Evolutionary conservation across 2,329 filamentous ascomycete species (phyloP), one percentile per base, ranked within the genome.

Genomic region (Zymoseptoria ardabiliae): DNA sequence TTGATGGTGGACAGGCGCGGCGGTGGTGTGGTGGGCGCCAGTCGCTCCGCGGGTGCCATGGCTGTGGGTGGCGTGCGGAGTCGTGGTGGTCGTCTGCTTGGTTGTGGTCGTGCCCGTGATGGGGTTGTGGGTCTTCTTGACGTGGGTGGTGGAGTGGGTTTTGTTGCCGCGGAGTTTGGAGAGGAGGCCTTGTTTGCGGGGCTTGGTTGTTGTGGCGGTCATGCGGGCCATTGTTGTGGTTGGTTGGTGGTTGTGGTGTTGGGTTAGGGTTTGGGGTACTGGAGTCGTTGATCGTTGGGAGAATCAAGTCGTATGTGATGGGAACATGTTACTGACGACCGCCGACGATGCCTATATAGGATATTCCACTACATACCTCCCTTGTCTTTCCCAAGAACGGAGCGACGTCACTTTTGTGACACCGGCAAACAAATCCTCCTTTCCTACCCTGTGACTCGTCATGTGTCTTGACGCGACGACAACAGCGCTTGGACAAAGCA

Each of bases 1-100:
- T 57, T 90, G 87, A 71, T 88, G 85, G 62, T 84, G 81, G 17
- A 77, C 76, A 2, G 76, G 76, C 55, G 80, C 69, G 17, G 75
- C 72, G 10, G 58, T 28, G 45, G 20, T 53, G 22, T 53, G 51
- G 19, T 53, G 51, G 22, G 22, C 22, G 2, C 23, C 51, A 19
- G 51, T 53, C n/a, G 51, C 20, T 13, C 51, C 59, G 30, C 52
- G 58, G n/a, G 64, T 65, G 49, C 55, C 52, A 25, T 56, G 56
- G 21, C 55, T 62, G n/a, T 65, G 54, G 17, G 61, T 61, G 45
- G 64, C 64, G 2, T 67, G 62, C 13, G 68, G 69, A 35, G 70
- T 69, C 2, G 70, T 70, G 10, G 66, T 70, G 25, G 71, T 72
- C 11, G 65, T 72, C 17, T 66, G 62, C 5, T 70, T 72, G 1